phyloP scores from a whole-genome alignment of 495 filamentous ascomycete genomes.

The Astrocystis sublimbata region DNA sequence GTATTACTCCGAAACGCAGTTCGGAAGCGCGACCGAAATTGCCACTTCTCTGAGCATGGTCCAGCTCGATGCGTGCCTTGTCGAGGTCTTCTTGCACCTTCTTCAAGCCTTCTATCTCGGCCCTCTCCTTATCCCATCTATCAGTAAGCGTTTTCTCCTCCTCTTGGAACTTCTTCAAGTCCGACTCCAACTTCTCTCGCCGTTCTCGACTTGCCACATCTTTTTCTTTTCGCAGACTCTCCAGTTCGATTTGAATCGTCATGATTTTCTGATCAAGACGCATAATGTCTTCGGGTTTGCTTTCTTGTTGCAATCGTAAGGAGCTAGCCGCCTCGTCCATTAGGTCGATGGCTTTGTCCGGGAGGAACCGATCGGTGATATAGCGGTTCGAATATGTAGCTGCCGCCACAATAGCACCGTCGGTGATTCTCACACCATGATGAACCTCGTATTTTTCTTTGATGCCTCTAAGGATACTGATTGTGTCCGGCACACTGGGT shows the following conservation, averaged over 20 bases:
- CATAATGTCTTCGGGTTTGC: conserved; percentile 90
- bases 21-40: conserved; percentile 88
- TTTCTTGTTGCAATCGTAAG: conserved; percentile 90
- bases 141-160: conserved; percentile 66
- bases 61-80: conserved; percentile 78
- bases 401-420: conserved; percentile 87
- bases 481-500: conserved; percentile 85
- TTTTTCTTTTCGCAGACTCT: conserved; percentile 92
- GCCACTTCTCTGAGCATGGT: conserved; percentile 84
- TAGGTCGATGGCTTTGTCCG: conserved; percentile 95
- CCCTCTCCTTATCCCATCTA: conserved; percentile 87
- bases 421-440: conserved; percentile 90
- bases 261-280: conserved; percentile 91
- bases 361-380: conserved; percentile 92
- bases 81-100: conserved; percentile 83
- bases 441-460: conserved; percentile 97
- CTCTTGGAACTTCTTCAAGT: conserved; percentile 71
- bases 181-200: conserved; percentile 77
- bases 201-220: conserved; percentile 85
- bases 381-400: conserved; percentile 93
- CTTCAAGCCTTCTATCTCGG: conserved; percentile 82
- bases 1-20: conserved; percentile 83
- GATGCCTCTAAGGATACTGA: conserved; percentile 94
- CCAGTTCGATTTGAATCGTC: conserved; percentile 95
- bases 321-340: conserved; percentile 95